These are phyloP conservation scores for Cladosporium sphaerospermum DNA, from an alignment of 2,329 filamentous ascomycete species.

Conservation along the genomic window DNA sequence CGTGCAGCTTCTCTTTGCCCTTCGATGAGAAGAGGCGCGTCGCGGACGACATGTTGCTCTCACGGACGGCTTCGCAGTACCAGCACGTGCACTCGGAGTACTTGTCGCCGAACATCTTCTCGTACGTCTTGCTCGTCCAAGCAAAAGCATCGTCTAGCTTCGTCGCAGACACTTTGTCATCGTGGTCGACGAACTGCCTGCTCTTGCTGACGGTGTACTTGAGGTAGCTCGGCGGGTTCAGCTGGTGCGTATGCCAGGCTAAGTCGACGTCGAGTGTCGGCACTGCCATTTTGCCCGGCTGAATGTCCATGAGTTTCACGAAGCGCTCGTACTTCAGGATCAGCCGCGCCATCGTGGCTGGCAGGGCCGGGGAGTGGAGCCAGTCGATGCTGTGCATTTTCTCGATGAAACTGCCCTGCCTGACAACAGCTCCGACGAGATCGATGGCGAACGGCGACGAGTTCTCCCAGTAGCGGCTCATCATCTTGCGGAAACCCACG, in stretches of 20 bases:
- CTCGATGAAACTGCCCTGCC: constrained; percentile 60
- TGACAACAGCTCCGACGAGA: constrained; percentile 57
- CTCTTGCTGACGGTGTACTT: constrained; percentile 46
- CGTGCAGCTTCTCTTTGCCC: constrained; percentile 29
- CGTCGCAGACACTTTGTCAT: constrained; percentile 72
- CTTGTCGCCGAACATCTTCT: constrained; percentile 56
- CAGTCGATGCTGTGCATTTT: constrained; percentile 75
- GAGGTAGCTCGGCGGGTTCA: constrained; percentile 59
- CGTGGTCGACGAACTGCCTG: constrained; percentile 65
- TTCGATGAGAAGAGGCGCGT: constrained; percentile 41
- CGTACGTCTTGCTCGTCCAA: constrained; percentile 66
- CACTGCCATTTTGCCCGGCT: constrained; percentile 47
- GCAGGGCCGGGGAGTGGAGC: constrained; percentile 64
- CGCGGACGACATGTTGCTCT: constrained; percentile 46
- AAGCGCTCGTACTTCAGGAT: constrained; percentile 62
- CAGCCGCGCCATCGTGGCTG: constrained; percentile 58
- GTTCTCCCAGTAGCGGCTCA: constrained; percentile 66
- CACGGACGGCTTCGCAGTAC: constrained; percentile 71
- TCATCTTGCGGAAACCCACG: constrained; percentile 57
- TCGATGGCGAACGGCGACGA: constrained; percentile 59
- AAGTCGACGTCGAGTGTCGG: constrained; percentile 71
- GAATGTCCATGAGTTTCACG: constrained; percentile 49
- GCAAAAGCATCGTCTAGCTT: constrained; percentile 60
- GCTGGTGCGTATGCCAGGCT: constrained; percentile 76
- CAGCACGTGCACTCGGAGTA: constrained; percentile 77